Conservation (phyloP, 768 basidiomycete genomes). For the Pholiota conissans region DNA sequence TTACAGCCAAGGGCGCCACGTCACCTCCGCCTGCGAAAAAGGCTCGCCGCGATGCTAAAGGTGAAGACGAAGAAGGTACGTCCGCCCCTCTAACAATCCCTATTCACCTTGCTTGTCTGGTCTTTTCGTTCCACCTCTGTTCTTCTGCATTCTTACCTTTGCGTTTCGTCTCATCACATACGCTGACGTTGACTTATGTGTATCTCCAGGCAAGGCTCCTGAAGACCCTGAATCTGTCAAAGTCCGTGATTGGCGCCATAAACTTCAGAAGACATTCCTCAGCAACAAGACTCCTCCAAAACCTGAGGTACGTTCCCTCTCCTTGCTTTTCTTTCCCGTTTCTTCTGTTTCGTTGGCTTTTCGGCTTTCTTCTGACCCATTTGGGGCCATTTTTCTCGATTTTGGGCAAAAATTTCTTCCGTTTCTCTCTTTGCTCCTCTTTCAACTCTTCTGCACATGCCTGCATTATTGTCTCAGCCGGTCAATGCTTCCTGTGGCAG, state of each 20-base stretch:
- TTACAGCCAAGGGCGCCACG: constrained; percentile 37
- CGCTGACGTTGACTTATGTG: constrained; percentile 2
- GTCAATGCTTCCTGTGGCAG: too few relatives aligned
- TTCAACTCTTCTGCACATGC: too few relatives aligned
- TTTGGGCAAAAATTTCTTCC: too few relatives aligned
- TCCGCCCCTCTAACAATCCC: too few relatives aligned
- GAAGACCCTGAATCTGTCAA: constrained; percentile 64
- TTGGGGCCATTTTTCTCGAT: not conserved
- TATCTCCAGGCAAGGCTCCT: constrained; percentile 46
- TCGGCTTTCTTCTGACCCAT: not conserved
- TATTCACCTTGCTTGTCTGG: too few relatives aligned
- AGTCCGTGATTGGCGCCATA: constrained; percentile 92
- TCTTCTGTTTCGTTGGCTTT: constrained; percentile 3
- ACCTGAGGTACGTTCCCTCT: constrained; percentile 52
- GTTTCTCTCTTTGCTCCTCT: too few relatives aligned
- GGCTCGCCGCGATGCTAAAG: constrained; percentile 58
- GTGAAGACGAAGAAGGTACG: constrained; percentile 64
- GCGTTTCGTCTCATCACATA: too few relatives aligned
- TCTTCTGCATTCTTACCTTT: too few relatives aligned
- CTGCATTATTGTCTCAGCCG: too few relatives aligned
- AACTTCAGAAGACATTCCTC: constrained; percentile 85
- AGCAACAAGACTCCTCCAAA: constrained; percentile 64
- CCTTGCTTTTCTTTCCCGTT: not conserved
- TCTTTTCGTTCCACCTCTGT: too few relatives aligned
- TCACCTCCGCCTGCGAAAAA: constrained; percentile 46